These are phyloP conservation scores for Aspergillus sp. DNA, from an alignment of 2,329 filamentous ascomycete species.

Conservation along the genomic window DNA sequence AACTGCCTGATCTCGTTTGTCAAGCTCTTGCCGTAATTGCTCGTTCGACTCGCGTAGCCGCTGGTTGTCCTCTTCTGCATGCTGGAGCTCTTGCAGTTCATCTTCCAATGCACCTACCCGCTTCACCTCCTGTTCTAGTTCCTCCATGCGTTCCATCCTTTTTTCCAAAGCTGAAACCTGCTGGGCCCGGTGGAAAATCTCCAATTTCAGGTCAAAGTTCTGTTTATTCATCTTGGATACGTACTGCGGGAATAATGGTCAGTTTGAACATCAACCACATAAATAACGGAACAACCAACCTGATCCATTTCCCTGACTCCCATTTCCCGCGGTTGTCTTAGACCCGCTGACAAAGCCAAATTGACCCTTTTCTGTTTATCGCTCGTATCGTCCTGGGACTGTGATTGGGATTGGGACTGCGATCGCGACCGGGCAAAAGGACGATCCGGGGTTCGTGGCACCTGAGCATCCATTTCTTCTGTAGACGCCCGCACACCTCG, in stretches of 20 bases:
- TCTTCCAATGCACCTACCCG: constrained; percentile 24
- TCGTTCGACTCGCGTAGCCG: constrained; percentile 32
- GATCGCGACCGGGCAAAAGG: constrained; percentile 12
- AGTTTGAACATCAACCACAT: constrained; percentile 4
- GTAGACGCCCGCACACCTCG: constrained; percentile 23
- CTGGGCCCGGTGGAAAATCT: constrained; percentile 35
- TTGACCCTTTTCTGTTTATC: constrained; percentile 30
- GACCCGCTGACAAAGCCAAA: constrained; percentile 22
- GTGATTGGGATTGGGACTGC: constrained; percentile 12
- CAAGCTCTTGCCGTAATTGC: constrained; percentile 30
- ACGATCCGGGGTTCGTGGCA: constrained; percentile 20
- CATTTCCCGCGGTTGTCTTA: constrained; percentile 34
- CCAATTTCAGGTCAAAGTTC: constrained; percentile 39
- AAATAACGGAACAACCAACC: constrained; percentile 17
- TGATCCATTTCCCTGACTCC: constrained; percentile 38
- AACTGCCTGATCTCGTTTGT: constrained; percentile 36
- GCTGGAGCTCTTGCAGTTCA: constrained; percentile 32
- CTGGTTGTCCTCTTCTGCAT: constrained; percentile 30
- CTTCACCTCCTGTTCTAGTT: constrained; percentile 30
- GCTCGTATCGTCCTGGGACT: constrained; percentile 28
- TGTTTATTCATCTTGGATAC: constrained; percentile 39
- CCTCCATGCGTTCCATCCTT: constrained; percentile 32
- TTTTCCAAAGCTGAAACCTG: constrained; percentile 30
- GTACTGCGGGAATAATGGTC: constrained; percentile 24
- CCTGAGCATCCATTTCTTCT: constrained; percentile 18